These are phyloP conservation scores for Ganoderma boninense DNA, from an alignment of 1,284 basidiomycete genomes.

Conservation along the genomic window DNA sequence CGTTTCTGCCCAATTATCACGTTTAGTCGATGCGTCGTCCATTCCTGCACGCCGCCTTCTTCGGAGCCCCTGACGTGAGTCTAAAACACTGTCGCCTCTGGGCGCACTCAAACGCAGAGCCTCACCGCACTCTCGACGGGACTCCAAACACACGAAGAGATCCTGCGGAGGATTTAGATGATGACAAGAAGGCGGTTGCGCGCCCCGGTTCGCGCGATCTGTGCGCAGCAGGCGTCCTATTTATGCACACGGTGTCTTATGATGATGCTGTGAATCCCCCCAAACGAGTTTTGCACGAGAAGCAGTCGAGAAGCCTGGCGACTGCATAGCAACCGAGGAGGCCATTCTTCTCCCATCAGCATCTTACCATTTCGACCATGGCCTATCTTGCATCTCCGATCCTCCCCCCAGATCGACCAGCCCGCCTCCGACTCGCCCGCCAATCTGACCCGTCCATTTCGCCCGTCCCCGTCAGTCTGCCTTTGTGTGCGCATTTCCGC, in stretches of 20 bases:
- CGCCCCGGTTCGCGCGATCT: background rate
- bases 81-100: background rate
- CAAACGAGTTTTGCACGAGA: conserved; percentile 18
- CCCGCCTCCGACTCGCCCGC: background rate
- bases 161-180: conserved; percentile 21
- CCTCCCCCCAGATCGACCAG: conserved; percentile 23
- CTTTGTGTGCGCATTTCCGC: background rate
- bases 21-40: background rate
- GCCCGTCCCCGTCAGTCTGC: background rate
- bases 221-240: conserved; percentile 22
- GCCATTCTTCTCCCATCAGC: conserved; percentile 15
- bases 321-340: conserved; percentile 33
- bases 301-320: conserved; percentile 14
- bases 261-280: conserved; percentile 25
- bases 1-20: conserved; percentile 7
- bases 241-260: conserved; percentile 24
- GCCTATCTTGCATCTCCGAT: conserved; percentile 16
- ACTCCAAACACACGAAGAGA: background rate
- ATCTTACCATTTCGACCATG: background rate
- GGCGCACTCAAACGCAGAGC: background rate
- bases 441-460: background rate
- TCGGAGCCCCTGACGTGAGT: conserved; percentile 3
- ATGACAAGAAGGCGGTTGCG: background rate
- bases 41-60: background rate
- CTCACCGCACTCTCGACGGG: background rate